Percentiles rank a stretch among this genome's conserved stretches.
Evolutionary conservation across 2,329 filamentous ascomycete genomes (phyloP).

Genomic region (Karstenula rhodostoma): DNA sequence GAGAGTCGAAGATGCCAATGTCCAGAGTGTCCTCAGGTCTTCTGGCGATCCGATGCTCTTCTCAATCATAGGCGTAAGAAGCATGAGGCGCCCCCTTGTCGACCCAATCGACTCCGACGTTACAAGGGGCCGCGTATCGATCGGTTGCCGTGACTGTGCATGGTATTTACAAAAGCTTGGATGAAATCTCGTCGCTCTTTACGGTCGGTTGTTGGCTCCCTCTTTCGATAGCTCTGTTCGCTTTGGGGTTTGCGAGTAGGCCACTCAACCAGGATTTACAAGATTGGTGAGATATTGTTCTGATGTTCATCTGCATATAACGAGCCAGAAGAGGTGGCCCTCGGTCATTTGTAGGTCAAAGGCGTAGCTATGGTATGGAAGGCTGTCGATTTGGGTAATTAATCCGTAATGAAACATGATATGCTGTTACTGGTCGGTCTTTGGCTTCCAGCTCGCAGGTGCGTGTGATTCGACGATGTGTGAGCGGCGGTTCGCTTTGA

Average conservation of each 20-base stretch:
- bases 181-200: neutral
- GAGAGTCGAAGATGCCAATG: conserved; percentile 28
- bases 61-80: conserved; percentile 16
- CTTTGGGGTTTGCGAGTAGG: neutral
- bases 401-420: neutral
- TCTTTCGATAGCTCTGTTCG: neutral
- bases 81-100: conserved; percentile 1
- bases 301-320: neutral
- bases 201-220: neutral
- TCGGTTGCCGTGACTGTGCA: neutral
- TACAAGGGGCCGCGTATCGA: neutral
- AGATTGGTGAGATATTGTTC: neutral
- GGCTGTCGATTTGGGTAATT: neutral
- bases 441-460: neutral
- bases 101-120: neutral
- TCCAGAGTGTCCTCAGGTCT: conserved; percentile 32
- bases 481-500: neutral
- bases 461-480: neutral
- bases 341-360: neutral
- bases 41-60: conserved; percentile 36
- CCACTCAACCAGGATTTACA: too few species aligned
- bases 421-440: neutral
- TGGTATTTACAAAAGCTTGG: neutral
- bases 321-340: neutral
- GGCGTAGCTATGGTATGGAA: neutral